Evolutionary conservation across 2,329 filamentous ascomycete species (phyloP).

Genomic region (Ophiostoma pallidulum): DNA sequence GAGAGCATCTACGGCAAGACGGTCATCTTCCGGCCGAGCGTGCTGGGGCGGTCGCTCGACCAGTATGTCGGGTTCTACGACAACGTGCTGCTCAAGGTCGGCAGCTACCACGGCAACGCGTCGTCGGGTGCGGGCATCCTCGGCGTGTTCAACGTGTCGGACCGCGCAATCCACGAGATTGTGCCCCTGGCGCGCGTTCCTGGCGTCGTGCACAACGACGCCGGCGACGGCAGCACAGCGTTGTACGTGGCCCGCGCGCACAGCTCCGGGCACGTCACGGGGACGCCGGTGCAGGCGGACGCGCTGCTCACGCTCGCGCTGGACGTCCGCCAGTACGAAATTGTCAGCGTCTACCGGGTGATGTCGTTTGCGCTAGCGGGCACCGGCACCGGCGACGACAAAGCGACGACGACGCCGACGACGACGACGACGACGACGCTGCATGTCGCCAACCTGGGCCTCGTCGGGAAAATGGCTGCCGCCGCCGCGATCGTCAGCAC

Average conservation of each 20-base stretch:
- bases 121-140: constrained; percentile 61
- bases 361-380: constrained; percentile 45
- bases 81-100: constrained; percentile 63
- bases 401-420: constrained; percentile 26
- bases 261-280: constrained; percentile 51
- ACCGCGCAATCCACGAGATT: constrained; percentile 54
- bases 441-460: constrained; percentile 60
- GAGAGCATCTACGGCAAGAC: constrained; percentile 62
- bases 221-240: constrained; percentile 17
- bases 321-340: constrained; percentile 62
- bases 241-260: constrained; percentile 69
- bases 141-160: constrained; percentile 74
- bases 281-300: constrained; percentile 36
- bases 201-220: constrained; percentile 41
- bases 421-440: constrained; percentile 33
- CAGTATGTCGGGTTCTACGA: constrained; percentile 71
- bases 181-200: constrained; percentile 64
- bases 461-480: constrained; percentile 84
- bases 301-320: constrained; percentile 53
- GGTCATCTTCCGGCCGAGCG: constrained; percentile 70
- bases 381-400: too few relatives aligned
- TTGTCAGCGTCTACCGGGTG: constrained; percentile 66
- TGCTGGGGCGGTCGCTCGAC: constrained; percentile 61
- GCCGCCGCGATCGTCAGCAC: constrained; percentile 63
- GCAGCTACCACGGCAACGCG: constrained; percentile 64